Evolutionary conservation across 371 early-diverging fungal species (phyloP), one percentile per base, ranked within the genome.

Genomic region (Actinomucor elegans): DNA sequence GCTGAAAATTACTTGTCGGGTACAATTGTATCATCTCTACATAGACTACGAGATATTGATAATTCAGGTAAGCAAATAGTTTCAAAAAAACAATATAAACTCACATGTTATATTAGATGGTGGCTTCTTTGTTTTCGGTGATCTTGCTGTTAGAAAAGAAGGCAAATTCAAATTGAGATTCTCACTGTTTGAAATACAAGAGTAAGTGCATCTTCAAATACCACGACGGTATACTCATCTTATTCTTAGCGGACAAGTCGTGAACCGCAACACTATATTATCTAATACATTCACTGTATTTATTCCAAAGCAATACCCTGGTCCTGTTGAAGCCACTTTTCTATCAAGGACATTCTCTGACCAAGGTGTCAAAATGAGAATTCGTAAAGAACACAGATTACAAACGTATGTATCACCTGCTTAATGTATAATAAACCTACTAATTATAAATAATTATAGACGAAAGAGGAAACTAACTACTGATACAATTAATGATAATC

Each of bases 111-210:
- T 44, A 26, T 28, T 52, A 67, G 92, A 92, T 35, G 96, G 92
- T 18, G 94, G 90, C 4, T 94, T 92, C 61, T 95, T 94, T 75
- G 94, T 96, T n/a, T 97, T 96, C 72, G 92, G 92, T 17, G 96
- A 97, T 52, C 69, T 97, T 29, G 87, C 89, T 24, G 88, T 93
- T 12, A 77, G 94, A 41, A 83, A 85, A 64, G 93, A 94, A 53
- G 97, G 97, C 23, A 62, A 68, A 14, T 95, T 88, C 61, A 76
- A 90, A 5, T 74, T 97, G 18, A 89, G 89, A 57, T 92, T 96
- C 57, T 84, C 85, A 12, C 70, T 96, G 27, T 94, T 89, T 71
- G 94, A 94, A 69, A 86, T 91, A n/a, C 75, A 85, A 12, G 87
- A 79, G 84, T 85, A 80, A 53, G 71, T 59, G 23, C 24, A 18